Evolutionary conservation across 2,329 filamentous ascomycete species (phyloP).

Genomic region (Cladobotryum protrusum): DNA sequence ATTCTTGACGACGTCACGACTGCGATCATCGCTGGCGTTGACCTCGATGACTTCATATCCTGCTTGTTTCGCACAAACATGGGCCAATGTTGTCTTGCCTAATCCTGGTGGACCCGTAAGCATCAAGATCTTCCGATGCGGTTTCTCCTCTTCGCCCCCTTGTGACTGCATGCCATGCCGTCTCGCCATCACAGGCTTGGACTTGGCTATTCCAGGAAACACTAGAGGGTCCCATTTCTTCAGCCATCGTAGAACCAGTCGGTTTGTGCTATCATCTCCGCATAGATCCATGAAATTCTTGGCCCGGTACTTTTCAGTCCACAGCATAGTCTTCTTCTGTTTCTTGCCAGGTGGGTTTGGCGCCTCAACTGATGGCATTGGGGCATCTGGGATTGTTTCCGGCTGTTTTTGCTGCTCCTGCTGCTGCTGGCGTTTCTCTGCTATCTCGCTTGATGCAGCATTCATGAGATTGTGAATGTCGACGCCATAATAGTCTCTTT

Average conservation of each 20-base stretch:
- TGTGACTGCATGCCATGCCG: conserved; percentile 35
- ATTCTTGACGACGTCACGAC: conserved; percentile 80
- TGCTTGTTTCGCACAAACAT: conserved; percentile 91
- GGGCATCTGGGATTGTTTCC: conserved; percentile 21
- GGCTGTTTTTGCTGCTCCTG: not conserved
- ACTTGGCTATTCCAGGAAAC: conserved; percentile 68
- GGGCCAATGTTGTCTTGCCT: conserved; percentile 92
- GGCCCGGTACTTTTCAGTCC: conserved; percentile 97
- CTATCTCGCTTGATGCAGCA: conserved; percentile 56
- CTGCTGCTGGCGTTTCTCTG: conserved; percentile 25
- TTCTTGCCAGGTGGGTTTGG: conserved; percentile 27
- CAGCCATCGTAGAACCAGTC: conserved; percentile 83
- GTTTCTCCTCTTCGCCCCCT: conserved; percentile 60
- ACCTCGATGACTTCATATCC: conserved; percentile 97
- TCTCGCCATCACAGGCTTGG: conserved; percentile 41
- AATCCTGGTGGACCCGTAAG: conserved; percentile 87
- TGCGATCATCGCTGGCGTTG: conserved; percentile 94
- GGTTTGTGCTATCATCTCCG: conserved; percentile 89
- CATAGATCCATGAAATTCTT: conserved; percentile 87
- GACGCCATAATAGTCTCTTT: conserved; percentile 81
- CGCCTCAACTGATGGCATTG: conserved; percentile 40
- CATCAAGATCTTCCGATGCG: conserved; percentile 81
- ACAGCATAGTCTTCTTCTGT: conserved; percentile 57
- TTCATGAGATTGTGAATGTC: conserved; percentile 81
- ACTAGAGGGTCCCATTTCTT: conserved; percentile 92